Base-by-base conservation (phyloP, 73 alveolate genomes). In the Breviolum minutum region DNA sequence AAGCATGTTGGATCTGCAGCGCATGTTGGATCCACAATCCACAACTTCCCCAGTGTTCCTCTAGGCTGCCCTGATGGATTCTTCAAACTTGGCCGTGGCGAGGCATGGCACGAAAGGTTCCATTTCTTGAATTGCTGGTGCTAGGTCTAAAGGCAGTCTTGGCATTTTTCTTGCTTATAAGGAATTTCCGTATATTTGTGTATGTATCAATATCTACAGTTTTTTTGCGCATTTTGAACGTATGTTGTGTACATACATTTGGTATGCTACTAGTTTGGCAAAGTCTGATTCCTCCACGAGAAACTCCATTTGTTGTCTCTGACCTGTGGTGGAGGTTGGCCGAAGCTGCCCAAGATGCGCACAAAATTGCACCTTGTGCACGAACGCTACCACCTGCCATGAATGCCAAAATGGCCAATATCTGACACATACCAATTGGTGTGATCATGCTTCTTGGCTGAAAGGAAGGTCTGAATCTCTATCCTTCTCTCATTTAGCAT, bases 301-400 rank as follows among this genome's bases (percentile, higher is more conserved):
- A 71, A 30, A 8, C 32, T n/a, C 26, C 12, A 71, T 11, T 30
- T 7, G 81, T 8, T 71, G 32, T 30, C 26, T n/a, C 81, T 30
- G 79, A 61, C 12, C 94, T 8, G 6, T 62, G 30, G 0, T 20
- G 79, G 60, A 88, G 95, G 95, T 88, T 66, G 95, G 95, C 61
- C 84, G 95, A 29, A n/a, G 61, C 19, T 88, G 95, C 86, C 95
- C 95, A 9, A 13, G 63, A 60, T 88, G 95, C 86, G 74, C 95
- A 60, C 74, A 68, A 26, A 88, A 88, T 24, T 88, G 95, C 95
- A 88, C 95, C 62, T 54, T 88, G 71, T 88, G 95, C 70, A n/a
- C 86, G 22, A 68, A 88, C 60, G 95, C 95, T n/a, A 88, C 95
- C 85, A 88, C 95, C n/a, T 88, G 95, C 95, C 95, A 88, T 22